Base-by-base conservation (phyloP, 768 basidiomycete genomes). In the Artomyces pyxidatus region DNA sequence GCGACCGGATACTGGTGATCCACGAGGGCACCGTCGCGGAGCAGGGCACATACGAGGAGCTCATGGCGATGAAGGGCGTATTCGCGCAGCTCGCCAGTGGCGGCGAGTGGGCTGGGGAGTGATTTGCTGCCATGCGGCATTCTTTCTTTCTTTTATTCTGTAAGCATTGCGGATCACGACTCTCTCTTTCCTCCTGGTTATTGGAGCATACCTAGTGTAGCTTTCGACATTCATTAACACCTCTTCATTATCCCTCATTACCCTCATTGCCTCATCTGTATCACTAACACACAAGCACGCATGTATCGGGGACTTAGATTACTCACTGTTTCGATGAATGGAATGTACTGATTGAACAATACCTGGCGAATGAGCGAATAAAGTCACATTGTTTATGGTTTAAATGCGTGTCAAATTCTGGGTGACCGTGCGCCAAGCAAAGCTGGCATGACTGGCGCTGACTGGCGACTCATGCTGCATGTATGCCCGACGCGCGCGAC, bases 1-100 rank as follows among this genome's bases (percentile, higher is more conserved):
- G 95, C 66, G 92, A 97, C 65, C 75, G 90, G 28, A 81, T 97
- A 28, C 56, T 96, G 17, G 84, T 95, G 37, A 65, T 97, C 5
- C 73, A 81, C 16, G 80, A 82, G n/a, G 95, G 94, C 1, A 64
- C 64, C 51, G 73, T 94, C 19, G 83, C 71, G 17, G 93, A 96
- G 68, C 67, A 90, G 58, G 92, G 91, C 30, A 71, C 73, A 32
- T 95, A 80, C 61, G 81, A 86, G 12, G 69, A 77, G 54, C 72
- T 94, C 50, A 71, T 91, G 66, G 72, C 72, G 57, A 71, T 66
- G 53, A 75, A 73, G 47, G 89, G 89, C 2, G 66, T 83, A 23
- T 91, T 95, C 71, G 79, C 85, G 28, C 74, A 76, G 49, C 74
- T 95, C 51, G 88, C 88, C 30, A 76, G 72, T 54, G 87, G 83